phyloP scores from a whole-genome alignment of 73 alveolate genomes.

The Breviolum minutum region DNA sequence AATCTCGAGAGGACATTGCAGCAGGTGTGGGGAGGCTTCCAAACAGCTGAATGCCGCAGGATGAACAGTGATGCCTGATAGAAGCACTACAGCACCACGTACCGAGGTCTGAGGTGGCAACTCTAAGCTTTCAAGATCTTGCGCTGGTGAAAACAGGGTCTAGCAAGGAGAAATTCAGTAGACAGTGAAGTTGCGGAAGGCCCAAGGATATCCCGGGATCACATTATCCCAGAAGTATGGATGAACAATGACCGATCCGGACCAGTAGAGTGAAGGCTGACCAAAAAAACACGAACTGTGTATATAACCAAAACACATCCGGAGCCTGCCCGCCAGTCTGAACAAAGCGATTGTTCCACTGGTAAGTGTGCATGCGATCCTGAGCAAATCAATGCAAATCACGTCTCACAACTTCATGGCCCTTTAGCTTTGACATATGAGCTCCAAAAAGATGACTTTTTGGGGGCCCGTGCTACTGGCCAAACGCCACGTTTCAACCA shows the following conservation, averaged over 20 bases:
- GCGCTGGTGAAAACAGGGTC: constrained; percentile 79
- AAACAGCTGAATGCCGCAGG: no score
- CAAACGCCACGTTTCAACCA: constrained; percentile 88
- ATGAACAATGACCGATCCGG: not conserved
- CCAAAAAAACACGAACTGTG: not conserved
- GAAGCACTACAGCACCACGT: no score
- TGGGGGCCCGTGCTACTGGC: constrained; percentile 47
- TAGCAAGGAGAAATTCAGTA: not conserved
- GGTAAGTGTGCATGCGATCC: constrained; percentile 94
- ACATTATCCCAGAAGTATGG: not conserved
- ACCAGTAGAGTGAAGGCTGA: no score
- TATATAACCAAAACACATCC: not conserved
- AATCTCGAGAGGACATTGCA: not conserved
- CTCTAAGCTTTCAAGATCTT: constrained; percentile 75
- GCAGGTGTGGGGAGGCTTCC: no score
- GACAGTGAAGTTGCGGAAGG: not conserved
- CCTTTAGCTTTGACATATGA: no score
- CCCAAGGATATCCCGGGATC: no score
- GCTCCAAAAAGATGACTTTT: no score
- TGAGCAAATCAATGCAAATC: not conserved
- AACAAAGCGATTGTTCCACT: constrained; percentile 93
- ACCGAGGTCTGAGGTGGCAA: not conserved
- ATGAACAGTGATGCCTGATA: no score
- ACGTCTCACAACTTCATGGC: not conserved
- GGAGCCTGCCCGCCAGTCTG: constrained; percentile 92